Base-by-base conservation (phyloP, 805 yeast species). In the Pichia californica region DNA sequence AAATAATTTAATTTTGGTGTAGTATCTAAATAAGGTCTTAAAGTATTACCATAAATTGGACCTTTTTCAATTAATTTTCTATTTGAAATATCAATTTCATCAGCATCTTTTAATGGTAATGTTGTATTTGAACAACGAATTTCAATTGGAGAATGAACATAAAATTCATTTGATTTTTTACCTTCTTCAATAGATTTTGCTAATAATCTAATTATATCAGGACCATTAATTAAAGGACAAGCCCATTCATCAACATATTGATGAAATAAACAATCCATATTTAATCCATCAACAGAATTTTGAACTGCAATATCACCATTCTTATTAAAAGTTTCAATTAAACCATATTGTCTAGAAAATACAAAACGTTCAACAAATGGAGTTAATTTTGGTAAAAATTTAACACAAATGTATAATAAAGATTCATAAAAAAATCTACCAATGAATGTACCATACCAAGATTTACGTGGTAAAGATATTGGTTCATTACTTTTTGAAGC, bases 171-270 rank as follows among this genome's bases (percentile, higher is more conserved):
- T 13, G 64, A 61, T 11, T 59, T 54, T 27, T 81, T 77, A 27
- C 93, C 95, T 19, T 66, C 68, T 26, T 71, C 60, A 41, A 85
- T 82, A 2, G 78, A 76, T 27, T 73, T 73, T 46, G 79, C 75
- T 47, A 91, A 69, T n/a, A 81, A 70, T 34, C 64, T 58, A 50
- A 89, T 71, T 16, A 83, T 81, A 41, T 78, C 83, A 7, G 81
- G 81, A 5, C 97, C 97, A 50, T 78, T 74, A 20, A 66, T 73
- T 57, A 91, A 67, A 18, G 98, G 98, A 38, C 94, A 77, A n/a
- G 93, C 88, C 98, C 98, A 91, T 66, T 91, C 99, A 59, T 89
- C 81, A 40, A 91, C 98, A 64, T 81, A 89, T 63, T 91, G 99
- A 35, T 88, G 80, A 63, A 88, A 91, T 52, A 91, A 68, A 62